Conservation (phyloP, 345 rosid species). For the Aurinia saxatilis region DNA sequence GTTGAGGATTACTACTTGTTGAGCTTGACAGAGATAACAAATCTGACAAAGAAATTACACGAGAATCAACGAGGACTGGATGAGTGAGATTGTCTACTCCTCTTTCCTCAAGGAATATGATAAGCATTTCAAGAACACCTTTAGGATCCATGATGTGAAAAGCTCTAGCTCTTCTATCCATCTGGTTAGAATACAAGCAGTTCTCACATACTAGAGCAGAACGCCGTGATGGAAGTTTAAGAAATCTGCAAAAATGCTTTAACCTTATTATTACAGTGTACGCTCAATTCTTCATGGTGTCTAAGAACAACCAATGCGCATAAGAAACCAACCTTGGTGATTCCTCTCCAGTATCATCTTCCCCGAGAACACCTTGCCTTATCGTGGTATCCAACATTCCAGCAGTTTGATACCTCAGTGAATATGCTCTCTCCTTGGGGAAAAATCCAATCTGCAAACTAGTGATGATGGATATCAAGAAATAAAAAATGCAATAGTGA, state of each 20-base stretch:
- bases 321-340: conserved; percentile 53
- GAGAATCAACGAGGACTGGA: conserved; percentile 46
- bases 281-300: neutral
- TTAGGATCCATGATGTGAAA: conserved; percentile 86
- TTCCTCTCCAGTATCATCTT: conserved; percentile 94
- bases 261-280: too few species aligned
- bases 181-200: conserved; percentile 65
- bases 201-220: conserved; percentile 86
- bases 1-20: neutral
- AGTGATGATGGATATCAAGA: conserved; percentile 46
- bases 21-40: neutral
- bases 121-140: conserved; percentile 77
- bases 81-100: conserved; percentile 31
- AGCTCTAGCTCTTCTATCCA: conserved; percentile 70
- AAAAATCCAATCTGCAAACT: conserved; percentile 92
- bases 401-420: conserved; percentile 79
- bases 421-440: conserved; percentile 71
- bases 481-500: too few species aligned
- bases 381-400: conserved; percentile 79
- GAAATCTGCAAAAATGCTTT: conserved; percentile 38
- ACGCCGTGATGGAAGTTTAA: conserved; percentile 75
- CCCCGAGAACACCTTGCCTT: conserved; percentile 91
- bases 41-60: too few species aligned
- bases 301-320: neutral
- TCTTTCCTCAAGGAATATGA: conserved; percentile 80